phyloP scores from a whole-genome alignment of 1,139 yeast species.

The Taphrina flavorubra region DNA sequence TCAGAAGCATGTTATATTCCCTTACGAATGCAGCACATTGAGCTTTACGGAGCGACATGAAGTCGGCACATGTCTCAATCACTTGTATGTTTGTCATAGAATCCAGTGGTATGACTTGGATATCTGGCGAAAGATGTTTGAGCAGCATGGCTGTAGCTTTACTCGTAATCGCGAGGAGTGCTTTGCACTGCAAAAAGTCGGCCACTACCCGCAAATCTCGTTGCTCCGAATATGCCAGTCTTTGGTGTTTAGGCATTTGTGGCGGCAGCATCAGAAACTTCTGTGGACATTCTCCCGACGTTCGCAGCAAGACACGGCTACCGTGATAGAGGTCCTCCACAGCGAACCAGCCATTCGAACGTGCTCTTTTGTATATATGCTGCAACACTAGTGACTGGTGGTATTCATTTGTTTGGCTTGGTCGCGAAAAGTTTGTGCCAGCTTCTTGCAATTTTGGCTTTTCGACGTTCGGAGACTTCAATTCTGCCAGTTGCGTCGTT shows the following conservation, averaged over 20 bases:
- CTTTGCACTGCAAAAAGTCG: slow-evolving; percentile 23
- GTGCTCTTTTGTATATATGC: slow-evolving; percentile 43
- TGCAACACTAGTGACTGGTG: slow-evolving; percentile 44
- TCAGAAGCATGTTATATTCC: slow-evolving; percentile 37
- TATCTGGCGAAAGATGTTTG: slow-evolving; percentile 24
- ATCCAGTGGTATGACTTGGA: slow-evolving; percentile 15
- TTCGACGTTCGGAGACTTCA: too few relatives aligned
- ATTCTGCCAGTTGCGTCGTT: not conserved
- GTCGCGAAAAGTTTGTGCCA: not conserved
- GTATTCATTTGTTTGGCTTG: slow-evolving; percentile 11
- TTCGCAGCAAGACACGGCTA: slow-evolving; percentile 8
- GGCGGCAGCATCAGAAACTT: not conserved
- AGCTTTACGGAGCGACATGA: slow-evolving; percentile 39
- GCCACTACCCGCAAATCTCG: slow-evolving; percentile 16
- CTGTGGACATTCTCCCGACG: not conserved
- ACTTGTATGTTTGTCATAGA: slow-evolving; percentile 25
- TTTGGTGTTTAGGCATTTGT: not conserved
- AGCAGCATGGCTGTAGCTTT: slow-evolving; percentile 24
- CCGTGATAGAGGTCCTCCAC: not conserved
- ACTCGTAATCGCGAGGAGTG: slow-evolving; percentile 22
- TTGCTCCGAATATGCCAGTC: not conserved
- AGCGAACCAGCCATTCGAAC: slow-evolving; percentile 42
- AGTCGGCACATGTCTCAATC: slow-evolving; percentile 17
- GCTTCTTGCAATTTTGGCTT: not conserved
- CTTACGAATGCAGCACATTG: slow-evolving; percentile 44